These are phyloP conservation scores for Pseudogymnoascus sp. DNA, from an alignment of 2,329 filamentous ascomycete species.

Conservation along the genomic window DNA sequence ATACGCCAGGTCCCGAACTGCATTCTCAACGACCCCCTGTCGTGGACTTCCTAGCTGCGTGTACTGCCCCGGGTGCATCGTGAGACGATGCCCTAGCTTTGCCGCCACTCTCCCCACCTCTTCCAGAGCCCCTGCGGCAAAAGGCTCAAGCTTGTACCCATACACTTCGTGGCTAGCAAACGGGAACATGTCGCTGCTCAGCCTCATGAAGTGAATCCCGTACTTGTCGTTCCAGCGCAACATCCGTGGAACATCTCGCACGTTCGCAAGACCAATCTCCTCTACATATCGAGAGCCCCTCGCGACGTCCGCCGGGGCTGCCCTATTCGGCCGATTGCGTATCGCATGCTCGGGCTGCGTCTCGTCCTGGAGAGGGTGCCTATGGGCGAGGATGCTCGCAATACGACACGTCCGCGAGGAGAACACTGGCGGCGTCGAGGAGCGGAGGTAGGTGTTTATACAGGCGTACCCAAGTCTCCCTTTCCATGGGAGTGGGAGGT, in stretches of 20 bases:
- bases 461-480: conserved; percentile 87
- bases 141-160: conserved; percentile 76
- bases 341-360: conserved; percentile 69
- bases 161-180: conserved; percentile 85
- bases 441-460: conserved; percentile 82
- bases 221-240: conserved; percentile 87
- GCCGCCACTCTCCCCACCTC: conserved; percentile 71
- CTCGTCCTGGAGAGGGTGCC: conserved; percentile 71
- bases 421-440: conserved; percentile 76
- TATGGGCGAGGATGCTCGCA: conserved; percentile 80
- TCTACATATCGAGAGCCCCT: conserved; percentile 69
- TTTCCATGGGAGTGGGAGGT: conserved; percentile 82
- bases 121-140: conserved; percentile 69
- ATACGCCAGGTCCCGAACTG: conserved; percentile 77
- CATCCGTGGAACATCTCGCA: conserved; percentile 76
- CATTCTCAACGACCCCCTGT: conserved; percentile 64
- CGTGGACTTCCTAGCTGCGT: conserved; percentile 85
- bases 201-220: conserved; percentile 81
- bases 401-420: conserved; percentile 88
- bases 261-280: conserved; percentile 71
- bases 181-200: conserved; percentile 95
- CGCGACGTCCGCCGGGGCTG: conserved; percentile 55
- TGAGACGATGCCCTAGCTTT: conserved; percentile 74
- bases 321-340: conserved; percentile 78
- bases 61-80: conserved; percentile 86